Conservation (phyloP, 805 yeast genomes). For the Debaryomyces prosopidis region DNA sequence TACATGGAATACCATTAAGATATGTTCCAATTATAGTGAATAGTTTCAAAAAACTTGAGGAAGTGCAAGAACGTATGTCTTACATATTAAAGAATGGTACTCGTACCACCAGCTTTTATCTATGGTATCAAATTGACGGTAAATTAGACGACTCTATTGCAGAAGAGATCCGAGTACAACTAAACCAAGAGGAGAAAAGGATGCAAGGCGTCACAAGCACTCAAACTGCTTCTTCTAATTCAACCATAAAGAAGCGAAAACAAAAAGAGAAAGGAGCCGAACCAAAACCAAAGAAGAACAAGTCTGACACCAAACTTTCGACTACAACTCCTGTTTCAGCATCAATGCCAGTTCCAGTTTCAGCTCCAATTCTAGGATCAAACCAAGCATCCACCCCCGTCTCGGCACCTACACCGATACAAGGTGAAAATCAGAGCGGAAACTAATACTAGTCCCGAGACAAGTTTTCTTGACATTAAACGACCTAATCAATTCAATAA, state of each 20-base stretch:
- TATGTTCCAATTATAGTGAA: slow-evolving; percentile 64
- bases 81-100: slow-evolving; percentile 58
- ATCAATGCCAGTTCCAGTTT: neutral
- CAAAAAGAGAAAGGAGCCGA: slow-evolving; percentile 24
- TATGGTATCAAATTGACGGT: slow-evolving; percentile 87
- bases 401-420: neutral
- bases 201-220: slow-evolving; percentile 34
- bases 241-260: slow-evolving; percentile 34
- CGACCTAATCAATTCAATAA: neutral
- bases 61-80: slow-evolving; percentile 63
- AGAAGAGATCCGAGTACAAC: slow-evolving; percentile 59
- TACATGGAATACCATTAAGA: slow-evolving; percentile 65
- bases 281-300: slow-evolving; percentile 15
- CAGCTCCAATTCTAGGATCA: neutral
- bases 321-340: neutral
- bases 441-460: no score
- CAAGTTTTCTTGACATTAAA: no score
- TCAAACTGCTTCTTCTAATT: slow-evolving; percentile 11
- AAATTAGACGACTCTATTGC: slow-evolving; percentile 66
- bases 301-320: slow-evolving; percentile 7
- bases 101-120: slow-evolving; percentile 57
- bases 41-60: slow-evolving; percentile 58
- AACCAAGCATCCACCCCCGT: neutral
- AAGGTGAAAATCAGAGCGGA: no score
- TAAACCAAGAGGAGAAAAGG: slow-evolving; percentile 54